Percentiles rank a stretch among this genome's conserved stretches.
Evolutionary conservation across 495 filamentous ascomycete genomes (phyloP).

Genomic region (Hypoxylon fragiforme): DNA sequence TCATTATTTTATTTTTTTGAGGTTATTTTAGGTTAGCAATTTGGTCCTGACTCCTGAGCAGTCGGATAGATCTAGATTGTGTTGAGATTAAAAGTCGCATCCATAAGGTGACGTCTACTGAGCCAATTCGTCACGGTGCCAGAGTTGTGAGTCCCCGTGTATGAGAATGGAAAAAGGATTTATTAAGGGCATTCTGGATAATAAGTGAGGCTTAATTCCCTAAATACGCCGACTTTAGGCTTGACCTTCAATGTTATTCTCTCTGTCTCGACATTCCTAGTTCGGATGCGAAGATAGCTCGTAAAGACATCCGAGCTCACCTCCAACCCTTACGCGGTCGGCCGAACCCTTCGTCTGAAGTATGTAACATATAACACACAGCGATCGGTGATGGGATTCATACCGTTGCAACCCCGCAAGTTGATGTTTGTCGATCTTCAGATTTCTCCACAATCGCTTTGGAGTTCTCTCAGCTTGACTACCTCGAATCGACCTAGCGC

Average conservation of each 20-base stretch:
- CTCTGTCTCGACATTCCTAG: conserved; percentile 8
- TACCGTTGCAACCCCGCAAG: conserved; percentile 26
- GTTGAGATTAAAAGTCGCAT: too few relatives aligned
- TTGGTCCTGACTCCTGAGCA: too few relatives aligned
- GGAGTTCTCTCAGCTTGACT: conserved; percentile 10
- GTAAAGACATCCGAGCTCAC: conserved; percentile 1
- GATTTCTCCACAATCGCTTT: conserved; percentile 27
- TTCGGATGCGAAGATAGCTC: conserved; percentile 20
- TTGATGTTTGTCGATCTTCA: conserved; percentile 22
- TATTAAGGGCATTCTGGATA: conserved; percentile 29
- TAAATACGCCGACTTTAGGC: conserved; percentile 25
- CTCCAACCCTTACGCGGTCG: conserved; percentile 7
- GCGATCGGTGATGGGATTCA: conserved; percentile 7
- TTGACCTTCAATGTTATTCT: conserved; percentile 14
- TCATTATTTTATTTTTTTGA: too few relatives aligned
- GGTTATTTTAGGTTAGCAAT: too few relatives aligned
- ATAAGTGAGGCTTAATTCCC: conserved; percentile 31
- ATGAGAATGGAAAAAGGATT: conserved; percentile 10
- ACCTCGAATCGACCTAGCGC: conserved; percentile 14
- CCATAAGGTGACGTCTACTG: too few relatives aligned
- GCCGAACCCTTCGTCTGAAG: too few relatives aligned
- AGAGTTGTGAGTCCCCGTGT: conserved; percentile 3
- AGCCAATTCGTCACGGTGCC: neutral
- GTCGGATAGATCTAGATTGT: too few relatives aligned
- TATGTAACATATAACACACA: too few relatives aligned